A percentile compares a stretch with the other conserved stretches of the same genome.
Evolutionary conservation across 306 rosid species (phyloP).

Genomic region (apple (Malus domestica)): DNA sequence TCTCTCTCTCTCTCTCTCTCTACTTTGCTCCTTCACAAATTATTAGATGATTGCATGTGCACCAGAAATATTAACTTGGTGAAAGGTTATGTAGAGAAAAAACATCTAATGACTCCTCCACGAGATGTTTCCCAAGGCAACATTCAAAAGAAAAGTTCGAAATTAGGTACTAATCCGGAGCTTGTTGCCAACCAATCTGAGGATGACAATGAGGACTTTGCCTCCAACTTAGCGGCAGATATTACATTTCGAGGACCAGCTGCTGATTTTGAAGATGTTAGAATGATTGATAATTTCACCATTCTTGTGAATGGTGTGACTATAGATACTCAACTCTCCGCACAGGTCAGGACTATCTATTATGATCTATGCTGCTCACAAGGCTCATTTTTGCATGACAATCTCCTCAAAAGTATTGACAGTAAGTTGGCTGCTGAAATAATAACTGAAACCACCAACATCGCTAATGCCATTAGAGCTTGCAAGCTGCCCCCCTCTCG

Average conservation of each 20-base stretch:
- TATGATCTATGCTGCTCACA: conserved; percentile 36
- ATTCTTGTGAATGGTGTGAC: conserved; percentile 31
- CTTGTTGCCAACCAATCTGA: conserved; percentile 2
- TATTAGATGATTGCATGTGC: not conserved
- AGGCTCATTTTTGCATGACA: conserved; percentile 35
- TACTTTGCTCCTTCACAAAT: not conserved
- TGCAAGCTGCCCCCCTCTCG: conserved; percentile 21
- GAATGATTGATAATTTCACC: conserved; percentile 20
- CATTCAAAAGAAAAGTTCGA: not conserved
- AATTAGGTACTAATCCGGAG: conserved; percentile 1
- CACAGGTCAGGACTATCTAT: conserved; percentile 20
- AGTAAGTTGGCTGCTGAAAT: conserved; percentile 29
- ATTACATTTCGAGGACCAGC: conserved; percentile 11
- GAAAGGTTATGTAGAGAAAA: not conserved
- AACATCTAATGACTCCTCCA: not conserved
- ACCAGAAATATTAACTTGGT: not conserved
- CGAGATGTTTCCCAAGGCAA: conserved; percentile 10
- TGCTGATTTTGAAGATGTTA: conserved; percentile 21
- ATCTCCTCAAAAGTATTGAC: conserved; percentile 32
- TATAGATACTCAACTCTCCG: conserved; percentile 25
- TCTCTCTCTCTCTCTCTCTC: not conserved
- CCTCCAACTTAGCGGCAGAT: not conserved
- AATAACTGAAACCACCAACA: conserved; percentile 30
- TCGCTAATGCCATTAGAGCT: conserved; percentile 43
- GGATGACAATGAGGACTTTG: conserved; percentile 5